Evolutionary conservation across 2,329 filamentous ascomycete species (phyloP).

Genomic region (Trichoderma lentiforme): DNA sequence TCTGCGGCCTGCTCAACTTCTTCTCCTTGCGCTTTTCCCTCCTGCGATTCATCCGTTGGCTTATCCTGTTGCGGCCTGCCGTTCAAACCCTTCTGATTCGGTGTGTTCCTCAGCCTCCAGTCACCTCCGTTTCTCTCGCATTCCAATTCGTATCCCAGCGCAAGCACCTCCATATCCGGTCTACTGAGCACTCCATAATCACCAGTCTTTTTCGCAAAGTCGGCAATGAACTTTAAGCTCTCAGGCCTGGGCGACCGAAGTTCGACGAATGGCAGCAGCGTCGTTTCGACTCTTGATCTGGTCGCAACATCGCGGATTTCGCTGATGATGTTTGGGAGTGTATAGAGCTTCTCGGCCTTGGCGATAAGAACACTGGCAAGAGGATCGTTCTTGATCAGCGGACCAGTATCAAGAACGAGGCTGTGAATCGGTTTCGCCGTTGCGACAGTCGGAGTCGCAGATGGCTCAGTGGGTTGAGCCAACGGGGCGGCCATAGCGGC

Average conservation of each 20-base stretch:
- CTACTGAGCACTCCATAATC: conserved; percentile 84
- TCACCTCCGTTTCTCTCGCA: conserved; percentile 86
- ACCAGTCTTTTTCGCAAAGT: conserved; percentile 85
- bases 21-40: conserved; percentile 10
- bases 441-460: conserved; percentile 16
- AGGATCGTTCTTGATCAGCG: conserved; percentile 90
- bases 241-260: conserved; percentile 70
- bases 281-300: conserved; percentile 75
- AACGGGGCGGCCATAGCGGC: conserved; percentile 25
- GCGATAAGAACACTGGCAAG: conserved; percentile 76
- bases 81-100: conserved; percentile 75
- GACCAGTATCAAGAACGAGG: conserved; percentile 85
- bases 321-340: conserved; percentile 77
- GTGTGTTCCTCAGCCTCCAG: conserved; percentile 75
- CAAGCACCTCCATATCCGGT: conserved; percentile 85
- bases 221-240: conserved; percentile 74
- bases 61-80: conserved; percentile 45
- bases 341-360: conserved; percentile 74
- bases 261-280: conserved; percentile 79
- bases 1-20: conserved; percentile 27
- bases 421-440: conserved; percentile 68
- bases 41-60: conserved; percentile 26
- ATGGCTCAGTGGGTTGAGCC: conserved; percentile 17
- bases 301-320: conserved; percentile 88
- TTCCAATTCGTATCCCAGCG: conserved; percentile 91